Percentiles rank a stretch among this genome's conserved stretches.
Evolutionary conservation across 352 stramenopile species (phyloP).

Genomic region (Globisporangium recalcitrans): DNA sequence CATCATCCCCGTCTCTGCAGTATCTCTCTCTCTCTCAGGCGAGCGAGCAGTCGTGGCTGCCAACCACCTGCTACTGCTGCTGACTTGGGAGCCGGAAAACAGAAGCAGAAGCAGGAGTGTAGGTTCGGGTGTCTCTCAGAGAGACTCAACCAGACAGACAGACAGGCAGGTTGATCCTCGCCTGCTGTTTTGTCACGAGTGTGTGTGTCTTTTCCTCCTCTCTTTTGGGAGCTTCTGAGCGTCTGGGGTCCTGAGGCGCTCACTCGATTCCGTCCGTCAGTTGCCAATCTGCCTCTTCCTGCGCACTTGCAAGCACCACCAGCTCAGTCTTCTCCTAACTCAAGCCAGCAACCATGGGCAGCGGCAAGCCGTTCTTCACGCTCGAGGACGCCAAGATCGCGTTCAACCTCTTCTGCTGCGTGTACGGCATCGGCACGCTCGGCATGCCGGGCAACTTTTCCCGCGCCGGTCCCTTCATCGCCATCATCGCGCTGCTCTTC

Average conservation of each 20-base stretch:
- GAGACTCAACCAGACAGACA: background rate
- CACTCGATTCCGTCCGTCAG: background rate
- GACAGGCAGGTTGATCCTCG: background rate
- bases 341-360: background rate
- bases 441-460: constrained; percentile 29
- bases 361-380: constrained; percentile 16
- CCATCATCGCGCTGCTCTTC: constrained; percentile 23
- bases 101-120: background rate
- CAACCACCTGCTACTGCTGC: background rate
- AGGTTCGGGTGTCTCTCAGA: background rate
- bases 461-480: constrained; percentile 18
- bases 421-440: constrained; percentile 29
- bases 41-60: background rate
- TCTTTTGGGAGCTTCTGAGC: background rate
- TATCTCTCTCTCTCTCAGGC: background rate
- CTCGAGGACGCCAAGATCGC: constrained; percentile 26
- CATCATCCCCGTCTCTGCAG: background rate
- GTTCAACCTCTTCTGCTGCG: constrained; percentile 18
- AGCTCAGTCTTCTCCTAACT: background rate
- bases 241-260: background rate
- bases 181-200: background rate
- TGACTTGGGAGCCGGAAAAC: background rate
- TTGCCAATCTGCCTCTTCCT: background rate
- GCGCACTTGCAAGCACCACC: background rate
- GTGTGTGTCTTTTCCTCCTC: background rate